A percentile compares a stretch with the other conserved stretches of the same genome.
These are phyloP conservation scores for Aureobasidium musti DNA, from an alignment of 2,329 filamentous ascomycete species.

Conservation along the genomic window DNA sequence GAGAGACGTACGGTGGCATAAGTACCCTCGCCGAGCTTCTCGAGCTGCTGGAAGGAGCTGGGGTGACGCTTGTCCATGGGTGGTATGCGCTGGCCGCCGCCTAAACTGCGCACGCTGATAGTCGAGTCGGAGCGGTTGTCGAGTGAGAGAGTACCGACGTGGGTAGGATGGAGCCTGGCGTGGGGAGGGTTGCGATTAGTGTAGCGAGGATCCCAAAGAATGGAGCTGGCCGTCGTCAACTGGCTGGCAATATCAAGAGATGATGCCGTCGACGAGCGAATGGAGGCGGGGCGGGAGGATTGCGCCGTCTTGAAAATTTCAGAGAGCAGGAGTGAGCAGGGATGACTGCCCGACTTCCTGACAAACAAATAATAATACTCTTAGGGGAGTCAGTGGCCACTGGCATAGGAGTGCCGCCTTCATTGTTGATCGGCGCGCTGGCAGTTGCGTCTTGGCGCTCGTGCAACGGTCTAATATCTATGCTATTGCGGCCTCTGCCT, in stretches of 20 bases:
- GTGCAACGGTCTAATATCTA: constrained; percentile 17
- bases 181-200: constrained; percentile 49
- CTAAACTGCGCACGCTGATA: constrained; percentile 53
- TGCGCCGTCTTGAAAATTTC: constrained; percentile 31
- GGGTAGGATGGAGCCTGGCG: constrained; percentile 50
- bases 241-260: constrained; percentile 48
- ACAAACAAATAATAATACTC: constrained; percentile 24
- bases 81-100: constrained; percentile 46
- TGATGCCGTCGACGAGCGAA: constrained; percentile 34
- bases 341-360: constrained; percentile 21
- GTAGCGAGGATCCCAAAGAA: constrained; percentile 54
- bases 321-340: constrained; percentile 28
- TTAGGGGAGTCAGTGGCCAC: background rate
- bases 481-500: background rate
- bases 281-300: constrained; percentile 31
- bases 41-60: constrained; percentile 97
- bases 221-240: constrained; percentile 52
- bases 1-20: constrained; percentile 80
- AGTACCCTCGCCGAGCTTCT: constrained; percentile 96
- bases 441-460: constrained; percentile 25
- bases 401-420: constrained; percentile 9
- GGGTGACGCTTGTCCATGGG: constrained; percentile 92
- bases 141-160: constrained; percentile 52
- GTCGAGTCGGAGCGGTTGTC: constrained; percentile 54
- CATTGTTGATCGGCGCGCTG: constrained; percentile 22